Evolutionary conservation across 768 basidiomycete genomes (phyloP).

Genomic region (Hypholoma fasciculare): DNA sequence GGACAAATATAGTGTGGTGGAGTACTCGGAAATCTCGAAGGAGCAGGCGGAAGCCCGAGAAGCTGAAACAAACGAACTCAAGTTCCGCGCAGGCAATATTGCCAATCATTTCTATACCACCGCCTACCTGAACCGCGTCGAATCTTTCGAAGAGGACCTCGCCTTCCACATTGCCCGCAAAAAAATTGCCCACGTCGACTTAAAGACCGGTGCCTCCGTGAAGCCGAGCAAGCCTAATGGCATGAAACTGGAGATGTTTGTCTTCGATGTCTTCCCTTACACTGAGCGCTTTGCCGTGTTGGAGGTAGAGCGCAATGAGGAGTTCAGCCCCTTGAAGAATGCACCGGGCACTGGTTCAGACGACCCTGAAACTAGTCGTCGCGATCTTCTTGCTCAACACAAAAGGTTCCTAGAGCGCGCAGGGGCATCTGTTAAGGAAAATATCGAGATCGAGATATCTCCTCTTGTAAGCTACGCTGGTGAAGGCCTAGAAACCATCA

Average conservation of each 20-base stretch:
- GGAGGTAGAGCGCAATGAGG: conserved; percentile 84
- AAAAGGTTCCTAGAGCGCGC: conserved; percentile 77
- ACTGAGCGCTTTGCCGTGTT: conserved; percentile 82
- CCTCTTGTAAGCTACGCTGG: conserved; percentile 90
- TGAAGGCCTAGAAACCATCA: conserved; percentile 80
- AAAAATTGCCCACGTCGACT: conserved; percentile 87
- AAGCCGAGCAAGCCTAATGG: conserved; percentile 94
- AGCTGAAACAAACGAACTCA: conserved; percentile 67
- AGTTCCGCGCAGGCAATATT: conserved; percentile 95
- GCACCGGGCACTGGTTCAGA: conserved; percentile 91
- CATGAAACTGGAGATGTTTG: conserved; percentile 98
- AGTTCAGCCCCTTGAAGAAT: conserved; percentile 98
- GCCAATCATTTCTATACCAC: conserved; percentile 98
- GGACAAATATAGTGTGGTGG: conserved; percentile 88
- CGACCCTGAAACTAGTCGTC: conserved; percentile 86
- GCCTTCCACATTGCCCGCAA: conserved; percentile 98
- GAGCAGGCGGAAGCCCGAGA: conserved; percentile 84
- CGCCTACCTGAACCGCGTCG: conserved; percentile 74
- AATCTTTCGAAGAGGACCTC: conserved; percentile 83
- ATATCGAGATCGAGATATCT: conserved; percentile 87
- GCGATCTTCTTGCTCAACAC: conserved; percentile 89
- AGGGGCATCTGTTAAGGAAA: conserved; percentile 72
- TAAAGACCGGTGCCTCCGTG: conserved; percentile 62
- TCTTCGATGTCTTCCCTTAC: conserved; percentile 98
- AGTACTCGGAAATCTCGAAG: conserved; percentile 93